Conservation (phyloP, 2,329 filamentous ascomycete genomes). For the Penicillium sp. region DNA sequence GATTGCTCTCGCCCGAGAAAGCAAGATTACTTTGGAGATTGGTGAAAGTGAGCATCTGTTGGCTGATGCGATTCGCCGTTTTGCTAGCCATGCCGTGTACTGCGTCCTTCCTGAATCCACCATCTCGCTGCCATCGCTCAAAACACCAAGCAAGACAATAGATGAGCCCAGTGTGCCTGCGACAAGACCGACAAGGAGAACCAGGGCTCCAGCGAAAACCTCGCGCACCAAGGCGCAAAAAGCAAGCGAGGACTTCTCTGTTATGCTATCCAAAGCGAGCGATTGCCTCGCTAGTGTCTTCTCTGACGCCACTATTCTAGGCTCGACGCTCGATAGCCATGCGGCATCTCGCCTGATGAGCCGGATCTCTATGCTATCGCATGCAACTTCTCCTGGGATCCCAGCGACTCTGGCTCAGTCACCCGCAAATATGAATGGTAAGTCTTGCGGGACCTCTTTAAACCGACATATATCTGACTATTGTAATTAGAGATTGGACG, state of each 20-base stretch:
- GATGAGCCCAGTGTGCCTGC: slow-evolving; percentile 41
- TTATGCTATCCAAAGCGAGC: slow-evolving; percentile 38
- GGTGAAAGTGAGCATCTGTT: slow-evolving; percentile 40
- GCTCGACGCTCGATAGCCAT: slow-evolving; percentile 43
- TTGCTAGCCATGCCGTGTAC: slow-evolving; percentile 78
- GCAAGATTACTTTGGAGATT: slow-evolving; percentile 57
- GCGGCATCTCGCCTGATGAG: slow-evolving; percentile 41
- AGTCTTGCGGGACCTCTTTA: not conserved
- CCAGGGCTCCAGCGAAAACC: slow-evolving; percentile 29
- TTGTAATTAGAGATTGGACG: slow-evolving; percentile 39
- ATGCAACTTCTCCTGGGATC: slow-evolving; percentile 39
- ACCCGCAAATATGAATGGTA: slow-evolving; percentile 43
- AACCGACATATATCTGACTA: slow-evolving; percentile 14
- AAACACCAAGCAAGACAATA: slow-evolving; percentile 29
- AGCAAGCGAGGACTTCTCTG: slow-evolving; percentile 37
- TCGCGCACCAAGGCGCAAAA: slow-evolving; percentile 30
- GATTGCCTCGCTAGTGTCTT: slow-evolving; percentile 36
- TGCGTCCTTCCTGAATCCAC: slow-evolving; percentile 91
- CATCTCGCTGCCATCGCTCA: slow-evolving; percentile 75
- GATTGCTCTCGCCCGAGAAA: slow-evolving; percentile 50
- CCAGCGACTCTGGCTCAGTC: slow-evolving; percentile 29
- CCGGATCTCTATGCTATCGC: slow-evolving; percentile 43
- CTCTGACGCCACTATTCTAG: slow-evolving; percentile 33
- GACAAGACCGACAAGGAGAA: slow-evolving; percentile 25
- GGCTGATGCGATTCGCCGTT: slow-evolving; percentile 46